Evolutionary conservation across 441 rosid species (phyloP).

Genomic region (Cnidoscolus chayamansa): DNA sequence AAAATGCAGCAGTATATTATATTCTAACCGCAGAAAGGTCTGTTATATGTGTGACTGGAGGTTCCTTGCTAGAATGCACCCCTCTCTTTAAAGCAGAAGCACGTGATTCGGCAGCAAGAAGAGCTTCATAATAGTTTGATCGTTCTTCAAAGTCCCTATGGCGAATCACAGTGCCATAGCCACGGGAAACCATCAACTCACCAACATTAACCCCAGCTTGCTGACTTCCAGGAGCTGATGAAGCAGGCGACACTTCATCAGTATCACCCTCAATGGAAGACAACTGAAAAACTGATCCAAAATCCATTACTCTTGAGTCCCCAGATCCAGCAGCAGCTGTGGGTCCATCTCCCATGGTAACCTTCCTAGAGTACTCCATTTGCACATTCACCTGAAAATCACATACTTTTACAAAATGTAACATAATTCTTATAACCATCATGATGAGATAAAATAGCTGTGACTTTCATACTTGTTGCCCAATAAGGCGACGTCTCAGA

Average conservation of each 20-base stretch:
- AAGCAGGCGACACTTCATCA: slow-evolving; percentile 48
- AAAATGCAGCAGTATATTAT: not conserved
- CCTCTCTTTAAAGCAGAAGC: slow-evolving; percentile 75
- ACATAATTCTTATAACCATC: not conserved
- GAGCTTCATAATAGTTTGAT: slow-evolving; percentile 84
- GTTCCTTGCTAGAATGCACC: slow-evolving; percentile 69
- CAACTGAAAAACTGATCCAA: slow-evolving; percentile 79
- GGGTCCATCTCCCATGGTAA: slow-evolving; percentile 56
- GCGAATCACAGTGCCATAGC: slow-evolving; percentile 68
- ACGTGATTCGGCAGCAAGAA: slow-evolving; percentile 89
- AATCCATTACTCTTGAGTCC: slow-evolving; percentile 76
- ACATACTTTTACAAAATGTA: slow-evolving; percentile 13
- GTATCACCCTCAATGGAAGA: slow-evolving; percentile 60
- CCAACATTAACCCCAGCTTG: slow-evolving; percentile 75
- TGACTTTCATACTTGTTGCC: slow-evolving; percentile 52
- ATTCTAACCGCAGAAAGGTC: slow-evolving; percentile 66
- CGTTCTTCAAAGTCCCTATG: slow-evolving; percentile 97
- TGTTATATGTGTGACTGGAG: slow-evolving; percentile 72
- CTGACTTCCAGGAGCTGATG: slow-evolving; percentile 42
- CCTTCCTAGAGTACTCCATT: slow-evolving; percentile 94
- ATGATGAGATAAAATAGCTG: slow-evolving; percentile 8
- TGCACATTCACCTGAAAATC: slow-evolving; percentile 66
- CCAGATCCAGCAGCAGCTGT: slow-evolving; percentile 44
- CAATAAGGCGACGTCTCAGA: slow-evolving; percentile 70
- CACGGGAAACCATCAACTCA: slow-evolving; percentile 75